phyloP scores from a whole-genome alignment of 2,329 filamentous ascomycete species.

The Penicillium sp. region DNA sequence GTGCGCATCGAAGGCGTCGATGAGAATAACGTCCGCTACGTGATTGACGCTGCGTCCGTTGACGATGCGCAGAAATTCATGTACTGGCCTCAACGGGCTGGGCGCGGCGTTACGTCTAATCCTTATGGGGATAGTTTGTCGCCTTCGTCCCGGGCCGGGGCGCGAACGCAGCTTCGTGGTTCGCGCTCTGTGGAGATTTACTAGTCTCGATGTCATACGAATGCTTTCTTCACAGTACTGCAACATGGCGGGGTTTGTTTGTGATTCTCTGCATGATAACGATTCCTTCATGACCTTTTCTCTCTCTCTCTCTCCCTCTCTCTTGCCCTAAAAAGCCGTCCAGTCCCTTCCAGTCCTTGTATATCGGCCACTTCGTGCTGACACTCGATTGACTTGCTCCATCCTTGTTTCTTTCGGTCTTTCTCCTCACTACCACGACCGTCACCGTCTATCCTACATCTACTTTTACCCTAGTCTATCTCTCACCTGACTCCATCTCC shows the following conservation, averaged over 20 bases:
- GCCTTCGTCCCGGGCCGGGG: constrained; percentile 19
- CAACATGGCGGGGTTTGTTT: background rate
- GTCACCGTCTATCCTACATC: background rate
- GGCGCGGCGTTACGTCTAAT: constrained; percentile 3
- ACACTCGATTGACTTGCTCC: background rate
- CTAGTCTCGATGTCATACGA: constrained; percentile 4
- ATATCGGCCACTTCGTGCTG: background rate
- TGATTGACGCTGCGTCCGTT: constrained; percentile 27
- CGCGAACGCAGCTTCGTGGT: constrained; percentile 22
- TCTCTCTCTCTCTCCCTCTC: constrained; percentile 4
- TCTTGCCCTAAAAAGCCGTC: constrained; percentile 9
- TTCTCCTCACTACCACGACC: background rate
- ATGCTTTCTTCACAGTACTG: background rate
- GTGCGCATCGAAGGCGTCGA: constrained; percentile 34
- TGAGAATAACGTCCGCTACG: constrained; percentile 34
- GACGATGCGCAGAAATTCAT: constrained; percentile 31
- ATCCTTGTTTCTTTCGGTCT: background rate
- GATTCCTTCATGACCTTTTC: constrained; percentile 18
- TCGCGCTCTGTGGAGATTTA: constrained; percentile 29
- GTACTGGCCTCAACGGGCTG: constrained; percentile 29
- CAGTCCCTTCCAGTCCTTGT: constrained; percentile 7
- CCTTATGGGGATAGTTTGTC: constrained; percentile 18
- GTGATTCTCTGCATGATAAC: constrained; percentile 17
- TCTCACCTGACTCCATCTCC: background rate
- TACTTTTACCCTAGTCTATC: constrained; percentile 2